Evolutionary conservation across 345 rosid genomes (phyloP).

Genomic region (Raphanus raphanistrum): DNA sequence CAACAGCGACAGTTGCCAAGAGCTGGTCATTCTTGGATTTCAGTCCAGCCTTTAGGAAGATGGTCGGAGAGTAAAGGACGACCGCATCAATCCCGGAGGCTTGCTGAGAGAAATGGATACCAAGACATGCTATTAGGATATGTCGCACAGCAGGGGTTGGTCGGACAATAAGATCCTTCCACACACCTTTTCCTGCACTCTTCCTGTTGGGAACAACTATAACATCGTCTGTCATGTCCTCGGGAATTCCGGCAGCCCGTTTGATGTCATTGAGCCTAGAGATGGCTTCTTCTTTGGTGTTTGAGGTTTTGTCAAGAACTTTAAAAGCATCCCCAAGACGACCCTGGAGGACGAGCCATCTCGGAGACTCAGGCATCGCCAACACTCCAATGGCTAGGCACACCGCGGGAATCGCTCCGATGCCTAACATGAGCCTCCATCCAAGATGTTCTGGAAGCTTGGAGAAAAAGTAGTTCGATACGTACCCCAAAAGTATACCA

Average conservation of each 20-base stretch:
- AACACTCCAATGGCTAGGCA: constrained; percentile 51
- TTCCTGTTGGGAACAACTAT: constrained; percentile 29
- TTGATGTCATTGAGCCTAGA: constrained; percentile 51
- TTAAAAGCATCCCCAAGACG: constrained; percentile 50
- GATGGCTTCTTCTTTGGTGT: constrained; percentile 51
- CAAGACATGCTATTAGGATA: constrained; percentile 58
- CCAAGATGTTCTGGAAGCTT: constrained; percentile 49
- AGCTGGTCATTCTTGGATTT: too few relatives aligned
- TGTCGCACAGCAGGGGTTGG: constrained; percentile 56
- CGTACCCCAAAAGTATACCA: constrained; percentile 66
- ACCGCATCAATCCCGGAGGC: constrained; percentile 77
- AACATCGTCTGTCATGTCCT: constrained; percentile 45
- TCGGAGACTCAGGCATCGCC: constrained; percentile 75
- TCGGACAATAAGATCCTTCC: constrained; percentile 54
- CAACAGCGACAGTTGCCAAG: too few relatives aligned
- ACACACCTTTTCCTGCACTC: constrained; percentile 48
- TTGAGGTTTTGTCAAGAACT: constrained; percentile 53
- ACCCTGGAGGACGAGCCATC: constrained; percentile 68
- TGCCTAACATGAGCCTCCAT: constrained; percentile 72
- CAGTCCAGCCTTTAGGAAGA: too few relatives aligned
- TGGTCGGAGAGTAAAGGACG: constrained; percentile 59
- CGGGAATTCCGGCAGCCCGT: constrained; percentile 35
- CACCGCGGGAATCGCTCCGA: constrained; percentile 58
- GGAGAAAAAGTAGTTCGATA: constrained; percentile 56
- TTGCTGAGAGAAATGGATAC: constrained; percentile 69